phyloP scores from a whole-genome alignment of 495 filamentous ascomycete species.

The Aspergillus bridgeri region DNA sequence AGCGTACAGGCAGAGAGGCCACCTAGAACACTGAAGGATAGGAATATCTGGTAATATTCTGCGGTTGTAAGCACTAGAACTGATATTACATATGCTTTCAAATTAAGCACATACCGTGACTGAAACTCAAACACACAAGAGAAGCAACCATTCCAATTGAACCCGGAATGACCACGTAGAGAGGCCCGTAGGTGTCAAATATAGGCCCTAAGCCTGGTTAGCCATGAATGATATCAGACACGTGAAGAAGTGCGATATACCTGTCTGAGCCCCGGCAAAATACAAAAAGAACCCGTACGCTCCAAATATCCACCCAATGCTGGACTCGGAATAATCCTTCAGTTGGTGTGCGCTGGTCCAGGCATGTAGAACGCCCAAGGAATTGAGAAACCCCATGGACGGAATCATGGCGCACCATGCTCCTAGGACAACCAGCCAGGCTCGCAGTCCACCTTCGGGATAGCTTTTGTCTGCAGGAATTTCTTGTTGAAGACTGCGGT shows the following conservation, averaged over 20 bases:
- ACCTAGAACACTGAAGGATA: conserved; percentile 37
- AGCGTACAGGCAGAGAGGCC: conserved; percentile 41
- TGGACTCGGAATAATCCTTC: conserved; percentile 48
- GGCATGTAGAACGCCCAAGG: conserved; percentile 58
- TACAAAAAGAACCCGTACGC: conserved; percentile 60
- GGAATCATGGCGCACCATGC: conserved; percentile 61
- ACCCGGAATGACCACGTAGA: conserved; percentile 24
- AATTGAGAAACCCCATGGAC: conserved; percentile 67
- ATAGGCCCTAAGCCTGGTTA: conserved; percentile 26
- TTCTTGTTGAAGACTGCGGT: neutral
- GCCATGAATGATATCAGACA: neutral
- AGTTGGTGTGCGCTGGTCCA: conserved; percentile 56
- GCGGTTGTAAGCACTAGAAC: conserved; percentile 49
- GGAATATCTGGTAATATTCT: conserved; percentile 44
- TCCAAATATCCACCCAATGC: conserved; percentile 72
- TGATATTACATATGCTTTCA: no score
- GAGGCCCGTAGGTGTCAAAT: conserved; percentile 28
- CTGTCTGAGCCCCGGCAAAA: conserved; percentile 43
- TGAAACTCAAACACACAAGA: conserved; percentile 47
- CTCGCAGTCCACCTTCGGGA: conserved; percentile 63
- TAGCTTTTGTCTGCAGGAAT: conserved; percentile 22
- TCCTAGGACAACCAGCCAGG: conserved; percentile 65
- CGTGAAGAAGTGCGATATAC: conserved; percentile 3
- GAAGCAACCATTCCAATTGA: conserved; percentile 28
- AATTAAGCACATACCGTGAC: conserved; percentile 26